phyloP scores from a whole-genome alignment of 495 filamentous ascomycete species.

The Podospora sp. region DNA sequence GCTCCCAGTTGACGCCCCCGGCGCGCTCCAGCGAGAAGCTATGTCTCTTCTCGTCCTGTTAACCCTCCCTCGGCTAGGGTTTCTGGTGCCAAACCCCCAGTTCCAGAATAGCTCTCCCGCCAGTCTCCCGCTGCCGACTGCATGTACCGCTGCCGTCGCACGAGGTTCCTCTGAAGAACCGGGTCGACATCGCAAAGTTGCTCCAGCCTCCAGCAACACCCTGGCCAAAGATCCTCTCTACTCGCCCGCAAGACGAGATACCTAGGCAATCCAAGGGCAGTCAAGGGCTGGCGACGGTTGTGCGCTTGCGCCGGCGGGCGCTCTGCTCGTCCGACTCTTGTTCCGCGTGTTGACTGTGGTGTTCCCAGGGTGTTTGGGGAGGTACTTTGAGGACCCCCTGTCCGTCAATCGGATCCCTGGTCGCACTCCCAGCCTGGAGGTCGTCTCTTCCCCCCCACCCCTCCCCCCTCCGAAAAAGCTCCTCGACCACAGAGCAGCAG shows the following conservation, averaged over 20 bases:
- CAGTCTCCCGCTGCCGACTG: constrained; percentile 26
- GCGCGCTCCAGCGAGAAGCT: neutral
- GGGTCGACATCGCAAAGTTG: constrained; percentile 12
- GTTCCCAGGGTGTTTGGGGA: constrained; percentile 23
- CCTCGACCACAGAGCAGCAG: constrained; percentile 30
- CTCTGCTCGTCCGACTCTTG: constrained; percentile 23
- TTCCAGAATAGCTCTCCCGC: constrained; percentile 25
- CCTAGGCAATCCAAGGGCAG: constrained; percentile 11
- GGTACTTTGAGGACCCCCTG: constrained; percentile 30
- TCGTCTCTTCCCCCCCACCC: constrained; percentile 22
- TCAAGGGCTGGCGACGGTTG: constrained; percentile 19
- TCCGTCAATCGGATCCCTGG: constrained; percentile 35
- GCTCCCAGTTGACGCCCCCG: constrained; percentile 6
- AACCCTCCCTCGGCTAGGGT: constrained; percentile 16
- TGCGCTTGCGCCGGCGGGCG: constrained; percentile 2
- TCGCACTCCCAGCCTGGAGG: constrained; percentile 29
- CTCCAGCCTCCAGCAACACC: neutral
- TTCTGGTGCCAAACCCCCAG: constrained; percentile 7
- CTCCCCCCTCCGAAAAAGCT: constrained; percentile 26
- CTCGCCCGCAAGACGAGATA: neutral
- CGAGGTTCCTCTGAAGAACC: constrained; percentile 24
- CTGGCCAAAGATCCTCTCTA: neutral
- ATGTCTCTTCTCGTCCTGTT: constrained; percentile 14
- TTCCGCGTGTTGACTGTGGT: constrained; percentile 10
- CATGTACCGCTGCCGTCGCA: constrained; percentile 26